phyloP scores from a whole-genome alignment of 108 stramenopile genomes.

The Nitzschia inconspicua region DNA sequence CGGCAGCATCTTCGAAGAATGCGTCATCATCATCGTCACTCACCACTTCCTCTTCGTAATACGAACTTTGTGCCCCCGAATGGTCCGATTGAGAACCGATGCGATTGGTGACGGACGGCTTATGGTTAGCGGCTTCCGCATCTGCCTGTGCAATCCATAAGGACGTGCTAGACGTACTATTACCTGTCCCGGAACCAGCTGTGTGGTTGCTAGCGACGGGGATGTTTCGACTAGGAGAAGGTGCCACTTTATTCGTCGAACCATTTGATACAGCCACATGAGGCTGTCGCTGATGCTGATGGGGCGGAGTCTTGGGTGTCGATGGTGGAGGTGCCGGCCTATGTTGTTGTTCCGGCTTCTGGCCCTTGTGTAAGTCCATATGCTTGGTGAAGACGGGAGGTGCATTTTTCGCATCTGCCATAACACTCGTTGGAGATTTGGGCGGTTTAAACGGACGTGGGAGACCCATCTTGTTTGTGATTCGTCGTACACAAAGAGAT shows the following conservation, averaged over 20 bases:
- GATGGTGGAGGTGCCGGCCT: neutral
- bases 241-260: neutral
- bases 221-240: neutral
- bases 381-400: constrained; percentile 22
- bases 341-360: neutral
- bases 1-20: neutral
- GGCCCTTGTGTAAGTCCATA: constrained; percentile 11
- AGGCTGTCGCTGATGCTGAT: neutral
- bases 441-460: no score
- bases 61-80: neutral
- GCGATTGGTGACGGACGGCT: neutral
- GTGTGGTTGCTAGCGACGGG: neutral
- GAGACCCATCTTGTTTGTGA: no score
- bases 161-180: constrained; percentile 9
- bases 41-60: constrained; percentile 11
- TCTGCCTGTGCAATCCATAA: constrained; percentile 22
- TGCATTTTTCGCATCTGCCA: no score
- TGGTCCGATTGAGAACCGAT: neutral
- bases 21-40: constrained; percentile 6
- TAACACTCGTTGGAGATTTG: no score
- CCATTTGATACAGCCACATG: neutral
- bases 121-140: neutral
- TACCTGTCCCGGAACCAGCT: neutral
- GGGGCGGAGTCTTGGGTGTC: neutral
- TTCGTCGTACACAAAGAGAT: no score